These are phyloP conservation scores for Scortechinia acanthostroma DNA, from an alignment of 2,329 filamentous ascomycete genomes.

Conservation along the genomic window DNA sequence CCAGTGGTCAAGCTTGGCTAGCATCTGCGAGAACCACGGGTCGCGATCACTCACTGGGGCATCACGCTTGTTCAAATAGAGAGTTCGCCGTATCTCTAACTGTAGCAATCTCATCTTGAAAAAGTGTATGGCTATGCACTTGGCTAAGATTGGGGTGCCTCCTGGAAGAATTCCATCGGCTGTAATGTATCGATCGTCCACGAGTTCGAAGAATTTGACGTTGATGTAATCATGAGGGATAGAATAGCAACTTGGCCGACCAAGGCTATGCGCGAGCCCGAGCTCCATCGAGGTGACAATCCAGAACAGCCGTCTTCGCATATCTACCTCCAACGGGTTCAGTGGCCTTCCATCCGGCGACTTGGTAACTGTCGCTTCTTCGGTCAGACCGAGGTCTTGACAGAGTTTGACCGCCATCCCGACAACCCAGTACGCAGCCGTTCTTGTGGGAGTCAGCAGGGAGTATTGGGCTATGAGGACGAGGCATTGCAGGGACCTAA, in stretches of 20 bases:
- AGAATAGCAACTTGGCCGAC: constrained; percentile 48
- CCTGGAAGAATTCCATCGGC: constrained; percentile 43
- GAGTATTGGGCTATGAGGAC: constrained; percentile 58
- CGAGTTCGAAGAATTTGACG: constrained; percentile 50
- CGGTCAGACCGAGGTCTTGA: constrained; percentile 51
- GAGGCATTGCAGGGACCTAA: constrained; percentile 55
- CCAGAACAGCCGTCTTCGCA: constrained; percentile 57
- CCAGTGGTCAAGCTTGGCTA: constrained; percentile 49
- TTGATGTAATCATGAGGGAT: constrained; percentile 52
- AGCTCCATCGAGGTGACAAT: constrained; percentile 58
- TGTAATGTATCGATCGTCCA: constrained; percentile 55
- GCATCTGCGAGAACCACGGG: constrained; percentile 57
- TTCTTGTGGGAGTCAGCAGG: constrained; percentile 53
- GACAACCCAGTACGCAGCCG: constrained; percentile 59
- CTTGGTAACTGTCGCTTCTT: constrained; percentile 49
- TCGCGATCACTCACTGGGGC: constrained; percentile 50
- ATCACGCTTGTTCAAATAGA: constrained; percentile 49
- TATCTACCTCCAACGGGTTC: constrained; percentile 50
- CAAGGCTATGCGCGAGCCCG: constrained; percentile 55
- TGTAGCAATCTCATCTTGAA: constrained; percentile 60
- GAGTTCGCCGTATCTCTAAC: constrained; percentile 49
- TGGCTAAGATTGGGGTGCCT: constrained; percentile 48
- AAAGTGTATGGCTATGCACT: constrained; percentile 60
- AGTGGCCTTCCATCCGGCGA: constrained; percentile 34
- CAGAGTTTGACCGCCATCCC: constrained; percentile 51